Percentiles rank a stretch among this genome's conserved stretches.
phyloP scores from a whole-genome alignment of 169 alveolate genomes.

The Cryptosporidium ubiquitum region DNA sequence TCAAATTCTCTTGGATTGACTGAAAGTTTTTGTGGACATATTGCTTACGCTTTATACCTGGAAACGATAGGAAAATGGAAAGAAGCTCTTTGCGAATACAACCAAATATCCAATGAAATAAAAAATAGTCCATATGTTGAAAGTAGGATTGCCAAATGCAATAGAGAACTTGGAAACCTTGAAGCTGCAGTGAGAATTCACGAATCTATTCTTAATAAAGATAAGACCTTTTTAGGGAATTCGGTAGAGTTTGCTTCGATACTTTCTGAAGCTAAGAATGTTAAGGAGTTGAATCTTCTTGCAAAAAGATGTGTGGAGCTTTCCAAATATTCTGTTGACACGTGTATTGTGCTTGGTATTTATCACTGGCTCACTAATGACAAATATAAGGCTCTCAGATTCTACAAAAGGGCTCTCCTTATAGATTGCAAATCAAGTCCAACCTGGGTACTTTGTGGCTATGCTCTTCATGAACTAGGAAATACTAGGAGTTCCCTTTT shows the following conservation, averaged over 20 bases:
- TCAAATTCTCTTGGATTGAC: conserved; percentile 32
- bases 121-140: conserved; percentile 17
- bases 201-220: not conserved
- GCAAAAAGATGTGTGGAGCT: conserved; percentile 51
- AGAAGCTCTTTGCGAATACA: conserved; percentile 42
- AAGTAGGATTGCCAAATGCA: conserved; percentile 44
- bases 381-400: conserved; percentile 55
- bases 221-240: conserved; percentile 8
- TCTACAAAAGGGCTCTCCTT: conserved; percentile 61
- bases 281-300: conserved; percentile 40
- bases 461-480: conserved; percentile 61
- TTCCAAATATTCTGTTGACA: conserved; percentile 55
- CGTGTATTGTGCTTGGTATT: conserved; percentile 62
- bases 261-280: conserved; percentile 14
- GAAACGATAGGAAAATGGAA: conserved; percentile 44
- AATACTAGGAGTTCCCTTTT: conserved; percentile 32
- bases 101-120: not conserved
- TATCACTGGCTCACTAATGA: conserved; percentile 71
- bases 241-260: conserved; percentile 40
- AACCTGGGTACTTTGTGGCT: conserved; percentile 61
- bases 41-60: conserved; percentile 40
- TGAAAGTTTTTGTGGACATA: conserved; percentile 5
- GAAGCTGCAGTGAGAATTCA: not conserved
- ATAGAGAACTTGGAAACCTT: conserved; percentile 32
- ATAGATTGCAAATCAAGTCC: conserved; percentile 36